These are phyloP conservation scores for Cyclostephanos invisitatus DNA, from an alignment of 108 stramenopile genomes.

Conservation along the genomic window DNA sequence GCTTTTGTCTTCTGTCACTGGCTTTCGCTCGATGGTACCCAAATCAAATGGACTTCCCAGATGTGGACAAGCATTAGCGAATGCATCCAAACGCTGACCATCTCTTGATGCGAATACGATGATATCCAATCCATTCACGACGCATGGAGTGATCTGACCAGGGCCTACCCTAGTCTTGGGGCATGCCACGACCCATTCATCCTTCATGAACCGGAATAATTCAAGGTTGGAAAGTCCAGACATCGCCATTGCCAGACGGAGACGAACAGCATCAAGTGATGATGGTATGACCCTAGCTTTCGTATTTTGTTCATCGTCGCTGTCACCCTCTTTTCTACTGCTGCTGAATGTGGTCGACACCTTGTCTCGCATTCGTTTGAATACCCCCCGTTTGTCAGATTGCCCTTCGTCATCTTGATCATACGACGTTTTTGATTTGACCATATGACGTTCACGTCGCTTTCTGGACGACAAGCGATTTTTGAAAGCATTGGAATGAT, in stretches of 20 bases:
- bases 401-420: slow-evolving; percentile 10
- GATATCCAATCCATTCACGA: slow-evolving; percentile 75
- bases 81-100: slow-evolving; percentile 77
- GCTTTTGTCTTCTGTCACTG: slow-evolving; percentile 33
- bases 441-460: slow-evolving; percentile 5
- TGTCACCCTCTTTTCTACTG: slow-evolving; percentile 15
- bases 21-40: slow-evolving; percentile 75
- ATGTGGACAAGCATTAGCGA: slow-evolving; percentile 96
- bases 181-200: slow-evolving; percentile 82
- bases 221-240: slow-evolving; percentile 30
- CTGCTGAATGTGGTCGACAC: slow-evolving; percentile 32
- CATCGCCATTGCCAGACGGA: slow-evolving; percentile 45
- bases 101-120: slow-evolving; percentile 76
- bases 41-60: slow-evolving; percentile 95
- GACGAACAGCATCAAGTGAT: slow-evolving; percentile 30
- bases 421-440: slow-evolving; percentile 19
- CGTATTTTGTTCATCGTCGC: slow-evolving; percentile 10
- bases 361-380: slow-evolving; percentile 39
- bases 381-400: slow-evolving; percentile 23
- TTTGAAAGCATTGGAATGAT: slow-evolving; percentile 9
- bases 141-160: slow-evolving; percentile 86
- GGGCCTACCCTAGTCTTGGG: slow-evolving; percentile 87
- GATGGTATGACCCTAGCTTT: slow-evolving; percentile 34
- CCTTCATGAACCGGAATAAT: slow-evolving; percentile 26
- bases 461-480: background rate